phyloP scores from a whole-genome alignment of 441 rosid species.

The Bocquillonia castaneifolia region DNA sequence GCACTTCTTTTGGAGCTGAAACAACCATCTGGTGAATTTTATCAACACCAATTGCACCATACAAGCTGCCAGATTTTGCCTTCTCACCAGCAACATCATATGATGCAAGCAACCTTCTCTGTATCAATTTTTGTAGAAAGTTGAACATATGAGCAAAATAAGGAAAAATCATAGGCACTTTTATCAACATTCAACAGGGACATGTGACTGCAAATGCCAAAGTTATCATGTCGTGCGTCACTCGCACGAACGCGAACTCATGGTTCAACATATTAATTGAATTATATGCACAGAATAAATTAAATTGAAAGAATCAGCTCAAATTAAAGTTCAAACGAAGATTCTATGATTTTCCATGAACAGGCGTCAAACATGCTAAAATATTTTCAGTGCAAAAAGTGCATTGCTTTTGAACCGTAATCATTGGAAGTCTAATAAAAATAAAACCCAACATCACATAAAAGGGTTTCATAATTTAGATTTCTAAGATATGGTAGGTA shows the following conservation, averaged over 20 bases:
- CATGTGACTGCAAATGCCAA: neutral
- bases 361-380: neutral
- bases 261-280: neutral
- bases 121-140: conserved; percentile 22
- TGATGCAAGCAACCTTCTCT: conserved; percentile 50
- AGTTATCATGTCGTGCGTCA: neutral
- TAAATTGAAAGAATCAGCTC: neutral
- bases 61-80: conserved; percentile 15
- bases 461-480: neutral
- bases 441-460: neutral
- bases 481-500: neutral
- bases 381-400: neutral
- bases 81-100: conserved; percentile 28
- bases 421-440: neutral
- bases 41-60: conserved; percentile 6
- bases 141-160: conserved; percentile 3
- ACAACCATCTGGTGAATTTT: conserved; percentile 21
- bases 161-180: neutral
- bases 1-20: conserved; percentile 28
- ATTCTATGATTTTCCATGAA: neutral
- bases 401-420: neutral
- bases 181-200: neutral
- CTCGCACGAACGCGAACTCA: neutral
- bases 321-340: neutral
- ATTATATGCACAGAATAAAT: neutral